These are phyloP conservation scores for Neofusicoccum laricinum DNA, from an alignment of 2,329 filamentous ascomycete species.

Conservation along the genomic window DNA sequence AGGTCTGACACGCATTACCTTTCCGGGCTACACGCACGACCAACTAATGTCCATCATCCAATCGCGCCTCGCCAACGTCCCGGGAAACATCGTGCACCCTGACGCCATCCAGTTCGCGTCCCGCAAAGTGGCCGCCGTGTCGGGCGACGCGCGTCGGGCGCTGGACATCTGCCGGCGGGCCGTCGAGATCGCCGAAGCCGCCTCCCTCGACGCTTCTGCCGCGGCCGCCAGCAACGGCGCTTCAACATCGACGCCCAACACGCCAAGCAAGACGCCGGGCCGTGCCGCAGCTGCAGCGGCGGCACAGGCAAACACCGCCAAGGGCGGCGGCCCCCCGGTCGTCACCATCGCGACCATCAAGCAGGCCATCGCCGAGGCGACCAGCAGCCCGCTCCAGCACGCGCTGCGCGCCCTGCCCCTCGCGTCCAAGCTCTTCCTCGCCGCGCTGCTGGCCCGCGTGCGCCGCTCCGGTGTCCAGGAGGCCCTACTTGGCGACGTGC, in stretches of 20 bases:
- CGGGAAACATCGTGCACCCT: constrained; percentile 82
- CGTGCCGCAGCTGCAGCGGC: constrained; percentile 12
- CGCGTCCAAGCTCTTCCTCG: constrained; percentile 78
- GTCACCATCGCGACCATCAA: constrained; percentile 95
- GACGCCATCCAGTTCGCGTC: constrained; percentile 96
- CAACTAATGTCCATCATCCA: constrained; percentile 97
- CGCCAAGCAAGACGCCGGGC: constrained; percentile 57
- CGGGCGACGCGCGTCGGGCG: constrained; percentile 86
- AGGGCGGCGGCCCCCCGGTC: constrained; percentile 32
- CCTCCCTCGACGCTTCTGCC: constrained; percentile 40
- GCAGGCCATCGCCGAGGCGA: constrained; percentile 91
- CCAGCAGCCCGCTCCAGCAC: constrained; percentile 86
- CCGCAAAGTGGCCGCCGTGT: constrained; percentile 93
- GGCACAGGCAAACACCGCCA: not conserved
- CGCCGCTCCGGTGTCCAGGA: constrained; percentile 83
- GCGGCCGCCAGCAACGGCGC: constrained; percentile 32
- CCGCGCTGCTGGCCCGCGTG: constrained; percentile 74
- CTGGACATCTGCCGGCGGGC: constrained; percentile 93
- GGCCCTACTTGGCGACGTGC: constrained; percentile 81
- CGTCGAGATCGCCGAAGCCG: constrained; percentile 88
- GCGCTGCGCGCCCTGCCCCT: constrained; percentile 80
- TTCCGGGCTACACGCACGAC: constrained; percentile 94
- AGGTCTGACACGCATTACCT: constrained; percentile 89
- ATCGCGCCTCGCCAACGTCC: constrained; percentile 84
- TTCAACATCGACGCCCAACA: constrained; percentile 47